Evolutionary conservation across 805 yeast genomes (phyloP).

Genomic region (Suhomyces kilbournensis): DNA sequence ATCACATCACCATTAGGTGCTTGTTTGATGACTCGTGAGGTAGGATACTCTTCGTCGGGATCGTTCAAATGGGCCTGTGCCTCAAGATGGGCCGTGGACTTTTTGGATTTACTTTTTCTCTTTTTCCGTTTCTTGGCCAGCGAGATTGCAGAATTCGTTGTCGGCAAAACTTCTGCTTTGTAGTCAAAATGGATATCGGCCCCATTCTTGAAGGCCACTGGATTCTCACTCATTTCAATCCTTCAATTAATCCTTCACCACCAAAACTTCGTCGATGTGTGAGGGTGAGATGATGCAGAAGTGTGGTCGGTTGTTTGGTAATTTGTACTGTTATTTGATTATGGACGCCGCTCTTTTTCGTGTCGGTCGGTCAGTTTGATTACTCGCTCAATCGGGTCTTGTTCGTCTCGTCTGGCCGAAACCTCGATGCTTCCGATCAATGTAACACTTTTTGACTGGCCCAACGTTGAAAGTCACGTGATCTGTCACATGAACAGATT

Average conservation of each 20-base stretch:
- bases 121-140: conserved; percentile 26
- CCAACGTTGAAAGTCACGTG: not conserved
- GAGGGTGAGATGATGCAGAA: not conserved
- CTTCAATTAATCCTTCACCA: not conserved
- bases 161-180: conserved; percentile 6
- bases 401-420: not conserved
- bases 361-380: not conserved
- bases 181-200: conserved; percentile 33
- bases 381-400: not conserved
- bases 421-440: not conserved
- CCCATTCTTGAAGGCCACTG: conserved; percentile 24
- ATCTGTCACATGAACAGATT: not conserved
- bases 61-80: conserved; percentile 48
- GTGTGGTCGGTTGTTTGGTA: not conserved
- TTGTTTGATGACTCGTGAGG: conserved; percentile 66
- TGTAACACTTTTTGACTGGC: not conserved
- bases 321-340: not conserved
- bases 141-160: conserved; percentile 1
- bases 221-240: not conserved
- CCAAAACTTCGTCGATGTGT: not conserved
- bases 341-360: not conserved
- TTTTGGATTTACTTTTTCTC: conserved; percentile 16
- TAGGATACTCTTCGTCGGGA: conserved; percentile 65
- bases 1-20: conserved; percentile 75
- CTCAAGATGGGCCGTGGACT: conserved; percentile 8